phyloP scores from a whole-genome alignment of 176 grass and related monocot genomes.

The Avena insularis region DNA sequence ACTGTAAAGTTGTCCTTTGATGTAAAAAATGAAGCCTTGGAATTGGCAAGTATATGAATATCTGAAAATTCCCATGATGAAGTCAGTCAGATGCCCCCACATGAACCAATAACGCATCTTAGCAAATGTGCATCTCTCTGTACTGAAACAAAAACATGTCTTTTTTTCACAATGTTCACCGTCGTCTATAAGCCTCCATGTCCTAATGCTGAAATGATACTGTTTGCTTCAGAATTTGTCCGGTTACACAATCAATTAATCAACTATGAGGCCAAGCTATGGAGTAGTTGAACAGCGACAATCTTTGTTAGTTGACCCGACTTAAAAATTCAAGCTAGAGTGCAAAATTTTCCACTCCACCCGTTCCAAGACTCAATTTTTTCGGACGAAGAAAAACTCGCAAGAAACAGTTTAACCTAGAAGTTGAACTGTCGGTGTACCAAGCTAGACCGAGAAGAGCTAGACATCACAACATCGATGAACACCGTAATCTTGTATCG shows the following conservation, averaged over 20 bases:
- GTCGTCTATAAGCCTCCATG: not conserved
- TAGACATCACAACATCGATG: too few species aligned
- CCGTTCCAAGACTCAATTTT: not conserved
- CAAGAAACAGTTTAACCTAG: not conserved
- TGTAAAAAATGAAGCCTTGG: not conserved
- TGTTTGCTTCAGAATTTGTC: not conserved
- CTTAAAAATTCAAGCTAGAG: not conserved
- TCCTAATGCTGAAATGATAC: not conserved
- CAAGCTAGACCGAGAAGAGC: not conserved
- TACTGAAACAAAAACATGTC: not conserved
- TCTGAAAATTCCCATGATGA: not conserved
- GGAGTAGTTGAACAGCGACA: not conserved
- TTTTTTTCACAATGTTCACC: not conserved
- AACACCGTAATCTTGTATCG: too few species aligned
- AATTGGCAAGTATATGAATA: not conserved
- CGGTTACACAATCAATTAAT: not conserved
- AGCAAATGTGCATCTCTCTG: not conserved
- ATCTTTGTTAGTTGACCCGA: not conserved
- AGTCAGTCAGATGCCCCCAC: not conserved
- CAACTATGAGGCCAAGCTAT: not conserved
- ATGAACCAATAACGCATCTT: not conserved
- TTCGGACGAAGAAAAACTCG: not conserved
- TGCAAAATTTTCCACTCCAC: not conserved
- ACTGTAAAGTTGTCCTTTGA: not conserved
- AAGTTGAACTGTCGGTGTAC: not conserved